Evolutionary conservation across 2,329 filamentous ascomycete genomes (phyloP).

Genomic region (Aspergillus texensis): DNA sequence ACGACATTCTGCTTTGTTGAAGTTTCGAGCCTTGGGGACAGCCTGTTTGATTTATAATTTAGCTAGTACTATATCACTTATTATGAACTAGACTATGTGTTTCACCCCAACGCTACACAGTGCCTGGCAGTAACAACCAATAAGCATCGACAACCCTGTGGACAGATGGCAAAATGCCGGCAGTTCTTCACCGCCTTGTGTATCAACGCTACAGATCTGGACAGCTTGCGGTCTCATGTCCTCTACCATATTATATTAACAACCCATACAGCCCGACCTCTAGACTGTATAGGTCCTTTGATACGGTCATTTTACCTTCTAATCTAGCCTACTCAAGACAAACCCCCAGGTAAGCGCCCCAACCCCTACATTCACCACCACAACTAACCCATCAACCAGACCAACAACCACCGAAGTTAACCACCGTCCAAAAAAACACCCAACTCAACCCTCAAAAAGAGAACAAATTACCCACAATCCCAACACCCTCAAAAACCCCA

Average conservation of each 20-base stretch:
- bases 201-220: slow-evolving; percentile 17
- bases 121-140: neutral
- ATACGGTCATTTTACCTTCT: neutral
- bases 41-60: slow-evolving; percentile 1
- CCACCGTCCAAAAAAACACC: neutral
- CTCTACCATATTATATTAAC: neutral
- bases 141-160: neutral
- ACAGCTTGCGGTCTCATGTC: slow-evolving; percentile 24
- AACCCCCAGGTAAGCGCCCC: neutral
- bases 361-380: neutral
- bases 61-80: neutral
- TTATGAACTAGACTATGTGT: neutral
- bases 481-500: neutral
- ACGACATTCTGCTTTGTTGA: slow-evolving; percentile 9
- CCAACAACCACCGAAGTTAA: neutral
- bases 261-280: neutral
- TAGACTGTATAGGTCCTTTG: neutral
- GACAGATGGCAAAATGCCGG: neutral
- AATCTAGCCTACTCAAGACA: neutral
- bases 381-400: neutral
- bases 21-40: neutral
- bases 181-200: slow-evolving; percentile 24
- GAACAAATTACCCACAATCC: neutral
- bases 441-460: neutral
- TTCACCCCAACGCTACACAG: neutral